Evolutionary conservation across 192 early-diverging fungal species (phyloP).

Genomic region (Anaeromyces robustus): DNA sequence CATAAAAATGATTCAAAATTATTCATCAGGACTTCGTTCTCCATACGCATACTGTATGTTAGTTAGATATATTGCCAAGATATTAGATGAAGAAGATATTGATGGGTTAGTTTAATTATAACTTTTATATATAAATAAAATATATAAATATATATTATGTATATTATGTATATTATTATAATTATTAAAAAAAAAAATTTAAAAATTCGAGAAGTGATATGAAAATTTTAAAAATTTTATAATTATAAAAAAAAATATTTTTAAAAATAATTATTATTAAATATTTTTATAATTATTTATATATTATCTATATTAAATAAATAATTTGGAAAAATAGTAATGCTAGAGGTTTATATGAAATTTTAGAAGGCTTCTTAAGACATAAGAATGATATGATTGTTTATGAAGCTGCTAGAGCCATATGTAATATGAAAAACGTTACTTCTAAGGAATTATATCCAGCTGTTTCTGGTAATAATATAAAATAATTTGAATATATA

Average conservation of each 20-base stretch:
- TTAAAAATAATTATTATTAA: too few relatives aligned
- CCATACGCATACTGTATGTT: constrained; percentile 82
- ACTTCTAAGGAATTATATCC: constrained; percentile 74
- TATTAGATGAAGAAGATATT: constrained; percentile 27
- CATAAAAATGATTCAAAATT: constrained; percentile 83
- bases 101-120: background rate
- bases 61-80: constrained; percentile 77
- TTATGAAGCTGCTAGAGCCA: constrained; percentile 89
- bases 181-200: too few relatives aligned
- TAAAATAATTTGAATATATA: constrained; percentile 1
- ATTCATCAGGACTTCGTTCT: constrained; percentile 58
- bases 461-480: constrained; percentile 72
- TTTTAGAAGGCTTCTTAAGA: constrained; percentile 76
- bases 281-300: too few relatives aligned
- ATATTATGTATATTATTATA: too few relatives aligned
- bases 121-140: too few relatives aligned
- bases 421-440: constrained; percentile 77
- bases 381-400: constrained; percentile 98
- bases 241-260: too few relatives aligned
- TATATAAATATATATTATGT: too few relatives aligned
- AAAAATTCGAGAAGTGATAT: too few relatives aligned
- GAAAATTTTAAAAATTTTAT: too few relatives aligned
- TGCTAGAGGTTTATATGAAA: constrained; percentile 39
- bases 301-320: too few relatives aligned
- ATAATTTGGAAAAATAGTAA: background rate